These are phyloP conservation scores for Capsella bursapastoris DNA, from an alignment of 345 rosid genomes.

Conservation along the genomic window DNA sequence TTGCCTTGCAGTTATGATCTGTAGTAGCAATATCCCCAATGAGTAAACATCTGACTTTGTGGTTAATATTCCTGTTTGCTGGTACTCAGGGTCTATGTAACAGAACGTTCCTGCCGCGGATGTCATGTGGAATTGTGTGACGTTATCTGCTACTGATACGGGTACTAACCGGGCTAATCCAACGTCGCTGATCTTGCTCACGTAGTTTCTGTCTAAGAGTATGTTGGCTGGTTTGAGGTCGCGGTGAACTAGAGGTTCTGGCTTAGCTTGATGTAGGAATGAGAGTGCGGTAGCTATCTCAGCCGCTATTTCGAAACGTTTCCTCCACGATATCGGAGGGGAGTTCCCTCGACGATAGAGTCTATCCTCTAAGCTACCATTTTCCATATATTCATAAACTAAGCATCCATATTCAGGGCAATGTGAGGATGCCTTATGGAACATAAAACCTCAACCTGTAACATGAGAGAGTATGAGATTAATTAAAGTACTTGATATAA, in stretches of 20 bases:
- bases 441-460: constrained; percentile 82
- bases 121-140: constrained; percentile 82
- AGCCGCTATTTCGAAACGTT: constrained; percentile 67
- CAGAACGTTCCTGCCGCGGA: constrained; percentile 91
- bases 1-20: constrained; percentile 71
- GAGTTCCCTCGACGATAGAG: constrained; percentile 59
- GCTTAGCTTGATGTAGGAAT: constrained; percentile 90
- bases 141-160: constrained; percentile 67
- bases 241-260: constrained; percentile 86
- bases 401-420: constrained; percentile 86
- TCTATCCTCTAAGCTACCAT: constrained; percentile 84
- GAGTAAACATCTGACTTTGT: constrained; percentile 82
- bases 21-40: constrained; percentile 76
- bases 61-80: constrained; percentile 80
- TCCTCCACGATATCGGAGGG: constrained; percentile 71
- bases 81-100: constrained; percentile 92
- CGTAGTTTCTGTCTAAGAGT: constrained; percentile 72
- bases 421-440: constrained; percentile 85
- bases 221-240: constrained; percentile 94
- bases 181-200: constrained; percentile 87
- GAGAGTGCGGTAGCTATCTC: constrained; percentile 83
- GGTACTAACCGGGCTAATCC: constrained; percentile 93
- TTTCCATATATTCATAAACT: constrained; percentile 78
- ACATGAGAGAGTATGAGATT: constrained; percentile 6
- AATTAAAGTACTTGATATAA: background rate